phyloP scores from a whole-genome alignment of 805 yeast species.

The Metschnikowia santaceciliae region DNA sequence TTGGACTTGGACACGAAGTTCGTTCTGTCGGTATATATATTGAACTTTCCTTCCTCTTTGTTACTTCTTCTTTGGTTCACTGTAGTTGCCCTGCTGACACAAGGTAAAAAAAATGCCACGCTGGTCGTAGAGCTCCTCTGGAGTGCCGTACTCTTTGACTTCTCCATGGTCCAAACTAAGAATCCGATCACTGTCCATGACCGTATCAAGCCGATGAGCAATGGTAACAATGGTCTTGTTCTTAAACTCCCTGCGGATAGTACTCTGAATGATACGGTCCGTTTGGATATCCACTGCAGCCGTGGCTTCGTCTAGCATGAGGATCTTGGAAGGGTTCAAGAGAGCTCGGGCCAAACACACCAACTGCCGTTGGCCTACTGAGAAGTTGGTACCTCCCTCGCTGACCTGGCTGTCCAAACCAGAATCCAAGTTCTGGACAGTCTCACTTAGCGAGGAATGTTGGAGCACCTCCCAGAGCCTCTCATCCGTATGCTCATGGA shows the following conservation, averaged over 20 bases:
- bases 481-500: conserved; percentile 26
- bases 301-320: conserved; percentile 26
- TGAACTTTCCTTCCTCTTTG: neutral
- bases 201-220: conserved; percentile 27
- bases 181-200: conserved; percentile 26
- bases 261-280: conserved; percentile 25
- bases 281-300: conserved; percentile 25
- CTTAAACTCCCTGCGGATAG: conserved; percentile 23
- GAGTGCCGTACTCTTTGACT: conserved; percentile 32
- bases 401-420: conserved; percentile 19
- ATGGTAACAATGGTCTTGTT: conserved; percentile 26
- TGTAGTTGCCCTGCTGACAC: conserved; percentile 43
- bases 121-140: conserved; percentile 44
- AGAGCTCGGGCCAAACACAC: conserved; percentile 25
- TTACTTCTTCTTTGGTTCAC: neutral
- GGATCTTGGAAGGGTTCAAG: conserved; percentile 14
- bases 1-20: no score
- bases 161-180: conserved; percentile 23
- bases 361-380: conserved; percentile 24
- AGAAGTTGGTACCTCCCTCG: conserved; percentile 26
- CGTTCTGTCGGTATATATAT: no score
- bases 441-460: conserved; percentile 19
- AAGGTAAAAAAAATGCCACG: conserved; percentile 48
- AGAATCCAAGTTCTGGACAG: conserved; percentile 13
- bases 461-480: conserved; percentile 22